phyloP scores from a whole-genome alignment of 2,329 filamentous ascomycete species.

The Trichoderma hamatum region DNA sequence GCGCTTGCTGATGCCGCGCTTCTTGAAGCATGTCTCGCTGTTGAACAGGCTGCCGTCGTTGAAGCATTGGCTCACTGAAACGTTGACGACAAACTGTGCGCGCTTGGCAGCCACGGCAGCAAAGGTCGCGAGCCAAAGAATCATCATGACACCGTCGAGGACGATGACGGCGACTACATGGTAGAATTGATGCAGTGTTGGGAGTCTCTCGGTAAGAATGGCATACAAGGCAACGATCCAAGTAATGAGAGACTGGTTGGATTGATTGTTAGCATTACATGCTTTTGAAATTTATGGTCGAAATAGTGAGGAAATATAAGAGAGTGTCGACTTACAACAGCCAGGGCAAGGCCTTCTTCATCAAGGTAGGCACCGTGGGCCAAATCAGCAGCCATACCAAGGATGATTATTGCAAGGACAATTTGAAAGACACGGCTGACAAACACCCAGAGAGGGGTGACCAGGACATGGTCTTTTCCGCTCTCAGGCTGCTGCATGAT shows the following conservation, averaged over 20 bases:
- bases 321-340: constrained; percentile 41
- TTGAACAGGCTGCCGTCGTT: constrained; percentile 46
- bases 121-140: constrained; percentile 53
- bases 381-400: constrained; percentile 48
- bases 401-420: constrained; percentile 46
- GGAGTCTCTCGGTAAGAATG: constrained; percentile 46
- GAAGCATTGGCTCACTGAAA: constrained; percentile 38
- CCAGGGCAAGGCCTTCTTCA: constrained; percentile 46
- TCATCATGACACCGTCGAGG: constrained; percentile 48
- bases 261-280: background rate
- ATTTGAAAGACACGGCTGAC: constrained; percentile 46
- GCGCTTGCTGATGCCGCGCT: constrained; percentile 31
- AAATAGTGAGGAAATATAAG: background rate
- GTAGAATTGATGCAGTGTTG: constrained; percentile 42
- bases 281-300: constrained; percentile 25
- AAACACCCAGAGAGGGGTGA: constrained; percentile 49
- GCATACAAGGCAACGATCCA: constrained; percentile 49
- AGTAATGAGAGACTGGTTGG: constrained; percentile 47
- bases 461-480: constrained; percentile 39
- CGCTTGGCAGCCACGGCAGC: constrained; percentile 47
- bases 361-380: constrained; percentile 47
- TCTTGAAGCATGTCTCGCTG: constrained; percentile 43
- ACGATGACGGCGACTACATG: constrained; percentile 50
- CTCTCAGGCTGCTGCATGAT: constrained; percentile 31
- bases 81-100: constrained; percentile 40